Base-by-base conservation (phyloP, 495 filamentous ascomycete genomes). In the Parathielavia appendiculata region DNA sequence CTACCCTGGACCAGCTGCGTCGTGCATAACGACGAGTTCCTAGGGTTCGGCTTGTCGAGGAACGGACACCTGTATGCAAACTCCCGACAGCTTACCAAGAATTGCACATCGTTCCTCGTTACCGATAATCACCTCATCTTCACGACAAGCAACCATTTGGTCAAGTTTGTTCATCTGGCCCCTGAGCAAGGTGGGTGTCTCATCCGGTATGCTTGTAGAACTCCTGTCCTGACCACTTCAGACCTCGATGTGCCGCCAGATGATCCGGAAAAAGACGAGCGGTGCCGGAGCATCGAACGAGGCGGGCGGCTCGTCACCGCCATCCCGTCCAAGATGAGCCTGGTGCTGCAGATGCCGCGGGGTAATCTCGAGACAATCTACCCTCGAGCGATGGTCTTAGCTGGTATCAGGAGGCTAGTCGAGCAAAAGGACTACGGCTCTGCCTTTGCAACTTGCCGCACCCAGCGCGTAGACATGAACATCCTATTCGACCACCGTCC, bases 281-380 rank as follows among this genome's bases (percentile, higher is more conserved):
- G 93, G 66, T 97, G 95, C 71, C 81, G 93, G 56, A 96, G 82
- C 64, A 87, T 98, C 45, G 93, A 98, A 67, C 84, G 93, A 63
- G 93, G 95, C 41, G 89, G 87, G 8, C 82, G 83, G 23, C 76
- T 98, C 26, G 87, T 98, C 48, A 90, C 89, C 5, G 92, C 89
- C 45, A 95, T 96, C 74, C 93, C 93, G 5, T 88, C 88, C 16
- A 86, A 82, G 34, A 92, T 91, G 71, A 84, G 83, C 39, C 72
- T 97, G 26, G 82, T 91, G 6, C 76, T 97, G 7, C 93, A 97
- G 67, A 95, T 96, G 84, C 93, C 93, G 5, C 80, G 93, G 64
- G 93, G 93, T 30, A 98, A 98, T 62, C 77, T 97, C 13, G 93
- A 98, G 70, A 97, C 92, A 0, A 93, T 96, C 54, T 97, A 85